Evolutionary conservation across 768 basidiomycete genomes (phyloP), one percentile per base, ranked within the genome.

Genomic region (Psilocybe cubensis): DNA sequence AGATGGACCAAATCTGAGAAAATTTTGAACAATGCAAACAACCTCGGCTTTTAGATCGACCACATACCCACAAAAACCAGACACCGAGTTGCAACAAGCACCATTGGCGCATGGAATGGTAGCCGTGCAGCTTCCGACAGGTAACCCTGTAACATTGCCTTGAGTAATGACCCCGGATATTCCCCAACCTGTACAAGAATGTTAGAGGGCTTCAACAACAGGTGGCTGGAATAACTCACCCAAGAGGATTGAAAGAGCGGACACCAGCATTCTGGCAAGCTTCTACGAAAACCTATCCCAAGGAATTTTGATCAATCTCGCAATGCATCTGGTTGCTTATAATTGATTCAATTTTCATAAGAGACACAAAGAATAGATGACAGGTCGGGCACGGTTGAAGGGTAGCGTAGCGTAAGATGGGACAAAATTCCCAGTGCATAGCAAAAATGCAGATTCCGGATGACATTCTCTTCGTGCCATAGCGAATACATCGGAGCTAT

Each of bases 31-130:
- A 20, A 23, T 23, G 21, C 33, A 8, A 42, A n/a, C n/a, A 35
- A n/a, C 21, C 28, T 2, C n/a, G 14, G 24, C 17, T 40, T 14
- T 31, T 8, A 38, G 12, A 38, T 11, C 12, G 12, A n/a, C 35
- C 14, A 38, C 35, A 11, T n/a, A 63, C 56, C 68, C 68, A 52
- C 68, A 70, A 44, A 64, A 70, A 21, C 68, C 68, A n/a, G 63
- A 59, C 4, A 46, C 54, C 29, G 48, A 50, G 42, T 68, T 66
- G 47, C 68, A 70, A 52, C 68, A 70, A 4, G 65, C 67, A 25
- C 62, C 66, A 45, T 69, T 68, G 31, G 61, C 52, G 50, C 68
- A 69, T 6, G 66, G 68, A 56, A 68, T 66, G 33, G 44, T 52
- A 2, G 65, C 35, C 4, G 64, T 59, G 45, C 65, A 66, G 20